Evolutionary conservation across 805 yeast species (phyloP), one percentile per base, ranked within the genome.

Genomic region (Ogataea trehalophila): DNA sequence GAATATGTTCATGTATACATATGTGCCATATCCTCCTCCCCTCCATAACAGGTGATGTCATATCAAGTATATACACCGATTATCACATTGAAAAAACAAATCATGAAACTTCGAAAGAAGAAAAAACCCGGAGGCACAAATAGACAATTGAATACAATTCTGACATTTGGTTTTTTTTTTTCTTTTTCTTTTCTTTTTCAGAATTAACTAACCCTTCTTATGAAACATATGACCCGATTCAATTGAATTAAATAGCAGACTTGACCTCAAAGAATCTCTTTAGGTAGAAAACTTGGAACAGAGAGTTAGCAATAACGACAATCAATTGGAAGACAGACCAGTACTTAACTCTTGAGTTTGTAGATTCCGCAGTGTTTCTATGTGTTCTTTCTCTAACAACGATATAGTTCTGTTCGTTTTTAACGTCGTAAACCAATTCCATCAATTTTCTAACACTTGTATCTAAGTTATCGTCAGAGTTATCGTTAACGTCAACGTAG

Each of bases 301-400:
- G 58, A 26, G 96, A 87, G 73, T 90, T 94, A 52, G 77, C 79
- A 16, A 85, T 85, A 41, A 92, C 97, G 47, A 94, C 91, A 44
- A 83, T 60, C 54, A 94, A 74, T 73, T 92, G 99, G 76, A 91
- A 85, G 33, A 88, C 76, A 26, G 96, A 87, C 99, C 99, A 92
- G 88, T 95, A 94, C 70, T 92, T 92, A 55, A 92, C 98, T 61
- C 99, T 82, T 46, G 94, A 85, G 69, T 92, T 92, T 41, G 99
- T 92, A 22, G 96, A 87, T 71, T 92, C 99, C 6, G 99, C 98
- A 9, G 99, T 92, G 72, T 92, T 94, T 79, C 99, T 86, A 69
- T 92, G 99, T 15, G 95, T 87, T 73, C 97, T 85, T 71, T 92
- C 99, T 71, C 99, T 83, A 51, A 92, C 90, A 42, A 91, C 95